Evolutionary conservation across 208 protist genomes (phyloP).

Genomic region (Acanthamoeba lenticulata): DNA sequence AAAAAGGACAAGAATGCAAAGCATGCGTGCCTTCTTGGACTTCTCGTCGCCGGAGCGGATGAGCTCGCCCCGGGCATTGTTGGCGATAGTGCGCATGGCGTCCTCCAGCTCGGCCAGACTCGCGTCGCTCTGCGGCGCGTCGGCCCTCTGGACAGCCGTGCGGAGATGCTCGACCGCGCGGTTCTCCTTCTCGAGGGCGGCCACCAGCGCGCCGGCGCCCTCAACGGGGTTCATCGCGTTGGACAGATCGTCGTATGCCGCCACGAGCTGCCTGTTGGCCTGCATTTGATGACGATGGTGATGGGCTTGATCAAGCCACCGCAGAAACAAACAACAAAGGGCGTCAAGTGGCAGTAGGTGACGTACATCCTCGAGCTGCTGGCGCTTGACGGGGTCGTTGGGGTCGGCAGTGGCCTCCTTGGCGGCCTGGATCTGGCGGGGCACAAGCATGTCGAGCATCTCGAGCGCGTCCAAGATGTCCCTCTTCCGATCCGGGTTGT

Average conservation of each 20-base stretch:
- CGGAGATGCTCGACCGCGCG: background rate
- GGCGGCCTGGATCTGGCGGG: slow-evolving; percentile 19
- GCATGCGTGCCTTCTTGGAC: background rate
- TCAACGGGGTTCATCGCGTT: background rate
- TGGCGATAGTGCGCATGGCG: background rate
- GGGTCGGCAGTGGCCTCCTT: slow-evolving; percentile 4
- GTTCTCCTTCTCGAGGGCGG: slow-evolving; percentile 2
- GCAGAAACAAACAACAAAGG: background rate
- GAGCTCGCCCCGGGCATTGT: background rate
- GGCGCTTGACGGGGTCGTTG: background rate
- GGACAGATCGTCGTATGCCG: background rate
- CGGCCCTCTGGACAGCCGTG: background rate
- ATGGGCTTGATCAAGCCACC: background rate
- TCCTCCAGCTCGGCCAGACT: slow-evolving; percentile 8
- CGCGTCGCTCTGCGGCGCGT: background rate
- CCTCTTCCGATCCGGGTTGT: background rate
- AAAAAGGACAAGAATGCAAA: background rate
- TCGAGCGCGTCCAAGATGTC: slow-evolving; percentile 25
- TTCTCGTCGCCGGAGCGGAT: background rate
- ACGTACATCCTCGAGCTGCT: background rate
- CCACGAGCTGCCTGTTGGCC: background rate
- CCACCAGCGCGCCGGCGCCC: background rate
- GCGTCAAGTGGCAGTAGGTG: background rate
- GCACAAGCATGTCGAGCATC: background rate
- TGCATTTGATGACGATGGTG: background rate